Evolutionary conservation across 257 asterid species (phyloP).

Genomic region (Marsdenia floribunda): DNA sequence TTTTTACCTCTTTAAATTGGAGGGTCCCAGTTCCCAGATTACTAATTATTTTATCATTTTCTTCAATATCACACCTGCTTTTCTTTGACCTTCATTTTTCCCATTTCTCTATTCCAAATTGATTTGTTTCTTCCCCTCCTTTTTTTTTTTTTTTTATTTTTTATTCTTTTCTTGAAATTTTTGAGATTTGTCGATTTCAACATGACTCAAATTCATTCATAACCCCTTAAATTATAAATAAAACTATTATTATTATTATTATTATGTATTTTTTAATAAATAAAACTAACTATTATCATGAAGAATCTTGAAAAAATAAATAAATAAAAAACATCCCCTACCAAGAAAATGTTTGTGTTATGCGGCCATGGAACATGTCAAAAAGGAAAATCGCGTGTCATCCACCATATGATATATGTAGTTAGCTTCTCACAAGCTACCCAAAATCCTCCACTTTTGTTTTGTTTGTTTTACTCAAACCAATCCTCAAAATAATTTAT

Average conservation of each 20-base stretch:
- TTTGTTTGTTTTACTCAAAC: slow-evolving; percentile 1
- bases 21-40: slow-evolving; percentile 20
- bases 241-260: too few species aligned
- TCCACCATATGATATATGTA: background rate
- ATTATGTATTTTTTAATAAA: too few species aligned
- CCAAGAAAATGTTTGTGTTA: background rate
- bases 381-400: background rate
- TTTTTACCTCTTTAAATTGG: slow-evolving; percentile 1
- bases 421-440: background rate
- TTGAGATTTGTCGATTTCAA: too few species aligned
- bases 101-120: background rate
- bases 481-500: too few species aligned
- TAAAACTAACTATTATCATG: too few species aligned
- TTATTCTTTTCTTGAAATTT: too few species aligned
- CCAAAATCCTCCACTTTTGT: background rate
- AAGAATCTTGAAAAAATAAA: too few species aligned
- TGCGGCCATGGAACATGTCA: background rate
- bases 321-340: too few species aligned
- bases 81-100: background rate
- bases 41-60: background rate
- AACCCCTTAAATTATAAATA: too few species aligned
- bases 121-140: too few species aligned
- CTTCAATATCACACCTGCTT: background rate
- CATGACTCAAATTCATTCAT: too few species aligned
- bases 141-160: too few species aligned